Base-by-base conservation (phyloP, 306 rosid species). In the Quercus gilva region DNA sequence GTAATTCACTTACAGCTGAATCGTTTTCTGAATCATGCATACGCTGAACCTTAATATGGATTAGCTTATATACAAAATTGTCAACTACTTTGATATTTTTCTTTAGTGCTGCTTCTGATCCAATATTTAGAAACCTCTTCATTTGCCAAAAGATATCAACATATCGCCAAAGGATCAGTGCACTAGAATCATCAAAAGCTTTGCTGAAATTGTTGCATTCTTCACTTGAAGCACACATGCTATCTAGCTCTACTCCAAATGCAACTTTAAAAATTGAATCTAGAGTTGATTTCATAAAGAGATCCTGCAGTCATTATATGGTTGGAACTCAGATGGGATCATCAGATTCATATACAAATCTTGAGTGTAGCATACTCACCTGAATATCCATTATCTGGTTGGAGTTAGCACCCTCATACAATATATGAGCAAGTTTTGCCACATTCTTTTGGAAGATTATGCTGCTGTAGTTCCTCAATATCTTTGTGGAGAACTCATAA, bases 201-300 rank as follows among this genome's bases (percentile, higher is more conserved):
- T 73, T 71, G 2, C 87, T 79, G 58, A 92, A 92, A 3, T 10
- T 88, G 76, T 76, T 90, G 52, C 89, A 88, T 88, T 90, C 97
- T 85, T 92, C 87, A 79, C 8, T 88, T 84, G 97, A 82, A 81
- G 88, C 97, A 81, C 97, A 86, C 96, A 91, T 86, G 88, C 86
- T 89, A 86, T 88, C 92, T 57, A 92, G 83, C 78, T 91, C 94
- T 63, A 58, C 79, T 69, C 97, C 97, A 82, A 92, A 92, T 84
- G 90, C 92, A 76, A 89, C 96, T 89, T 91, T 84, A 83, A 92
- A 89, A 25, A 90, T 85, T 63, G 97, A 90, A 84, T 92, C 96
- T 79, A 90, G 51, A 19, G 88, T 81, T 76, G 92, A 90, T 71
- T 82, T 89, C 94, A 89, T 88, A 1, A 88, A 65, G 17, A 86